A percentile compares a stretch with the other conserved stretches of the same genome.
These are phyloP conservation scores for Populus hybrid DNA, from an alignment of 441 rosid species.

Conservation along the genomic window DNA sequence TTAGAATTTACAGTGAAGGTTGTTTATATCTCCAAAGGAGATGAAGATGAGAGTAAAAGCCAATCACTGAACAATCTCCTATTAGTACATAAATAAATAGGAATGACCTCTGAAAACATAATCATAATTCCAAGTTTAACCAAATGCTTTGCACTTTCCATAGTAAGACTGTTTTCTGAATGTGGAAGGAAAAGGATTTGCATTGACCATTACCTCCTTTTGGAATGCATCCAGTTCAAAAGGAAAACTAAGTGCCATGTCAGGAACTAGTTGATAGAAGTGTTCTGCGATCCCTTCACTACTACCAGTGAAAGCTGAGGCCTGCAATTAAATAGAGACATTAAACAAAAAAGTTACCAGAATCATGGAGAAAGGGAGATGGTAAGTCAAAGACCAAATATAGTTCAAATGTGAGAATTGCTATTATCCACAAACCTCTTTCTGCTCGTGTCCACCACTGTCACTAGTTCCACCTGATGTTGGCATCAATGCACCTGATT, in stretches of 20 bases:
- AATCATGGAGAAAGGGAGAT: background rate
- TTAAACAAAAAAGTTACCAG: constrained; percentile 19
- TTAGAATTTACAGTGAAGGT: background rate
- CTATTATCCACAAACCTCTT: constrained; percentile 44
- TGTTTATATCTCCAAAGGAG: background rate
- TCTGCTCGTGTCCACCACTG: constrained; percentile 38
- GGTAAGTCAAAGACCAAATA: constrained; percentile 1
- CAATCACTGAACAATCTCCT: background rate
- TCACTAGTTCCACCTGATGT: constrained; percentile 34
- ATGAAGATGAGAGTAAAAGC: background rate
- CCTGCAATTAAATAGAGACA: constrained; percentile 43
- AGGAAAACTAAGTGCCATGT: constrained; percentile 88
- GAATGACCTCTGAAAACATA: background rate
- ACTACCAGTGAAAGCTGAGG: constrained; percentile 71
- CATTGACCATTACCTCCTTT: constrained; percentile 59
- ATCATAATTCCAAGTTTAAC: background rate
- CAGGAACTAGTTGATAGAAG: constrained; percentile 85
- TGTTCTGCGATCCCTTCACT: constrained; percentile 69
- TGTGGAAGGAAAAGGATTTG: background rate
- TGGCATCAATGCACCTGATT: constrained; percentile 41
- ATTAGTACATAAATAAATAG: background rate
- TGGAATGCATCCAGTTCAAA: constrained; percentile 92
- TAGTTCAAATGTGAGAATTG: constrained; percentile 10
- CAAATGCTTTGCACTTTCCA: background rate
- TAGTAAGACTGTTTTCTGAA: background rate